A percentile compares a stretch with the other conserved stretches of the same genome.
Evolutionary conservation across 129 eudicot species (phyloP).

Genomic region (Dittrichia graveolens): DNA sequence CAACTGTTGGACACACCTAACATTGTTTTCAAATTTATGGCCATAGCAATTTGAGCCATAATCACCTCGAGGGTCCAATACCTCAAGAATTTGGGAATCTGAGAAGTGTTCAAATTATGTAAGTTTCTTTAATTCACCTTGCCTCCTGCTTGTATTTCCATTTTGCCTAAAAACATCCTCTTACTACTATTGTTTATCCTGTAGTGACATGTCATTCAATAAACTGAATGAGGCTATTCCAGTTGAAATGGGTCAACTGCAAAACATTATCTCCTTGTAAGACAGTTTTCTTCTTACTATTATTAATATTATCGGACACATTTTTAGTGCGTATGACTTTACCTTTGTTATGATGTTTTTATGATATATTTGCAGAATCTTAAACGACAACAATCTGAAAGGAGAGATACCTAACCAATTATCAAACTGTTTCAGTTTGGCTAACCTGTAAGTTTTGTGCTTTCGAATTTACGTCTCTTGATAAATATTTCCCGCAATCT

Average conservation of each 20-base stretch:
- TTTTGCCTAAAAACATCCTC: not conserved
- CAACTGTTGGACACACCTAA: not conserved
- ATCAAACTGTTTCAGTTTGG: slow-evolving; percentile 73
- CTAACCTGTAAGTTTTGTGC: slow-evolving; percentile 51
- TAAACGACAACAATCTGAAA: slow-evolving; percentile 59
- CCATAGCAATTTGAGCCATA: slow-evolving; percentile 72
- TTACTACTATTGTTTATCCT: slow-evolving; percentile 13
- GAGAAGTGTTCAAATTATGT: slow-evolving; percentile 74
- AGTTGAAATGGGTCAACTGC: slow-evolving; percentile 76
- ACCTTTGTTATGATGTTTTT: not conserved
- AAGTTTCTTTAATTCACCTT: slow-evolving; percentile 27
- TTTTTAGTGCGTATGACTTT: not conserved
- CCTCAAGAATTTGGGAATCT: slow-evolving; percentile 89
- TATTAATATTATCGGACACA: not conserved
- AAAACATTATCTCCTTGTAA: slow-evolving; percentile 71
- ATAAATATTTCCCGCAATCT: not conserved
- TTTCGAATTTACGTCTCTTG: not conserved
- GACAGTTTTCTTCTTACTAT: slow-evolving; percentile 6
- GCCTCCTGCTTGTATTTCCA: not conserved
- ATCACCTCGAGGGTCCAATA: slow-evolving; percentile 64
- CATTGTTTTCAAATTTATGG: not conserved
- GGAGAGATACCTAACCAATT: slow-evolving; percentile 76
- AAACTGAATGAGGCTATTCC: slow-evolving; percentile 61
- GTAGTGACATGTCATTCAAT: slow-evolving; percentile 80
- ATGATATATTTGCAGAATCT: slow-evolving; percentile 50